Evolutionary conservation across 1,284 basidiomycete species (phyloP).

Genomic region (Cutaneotrichosporon mucoides): DNA sequence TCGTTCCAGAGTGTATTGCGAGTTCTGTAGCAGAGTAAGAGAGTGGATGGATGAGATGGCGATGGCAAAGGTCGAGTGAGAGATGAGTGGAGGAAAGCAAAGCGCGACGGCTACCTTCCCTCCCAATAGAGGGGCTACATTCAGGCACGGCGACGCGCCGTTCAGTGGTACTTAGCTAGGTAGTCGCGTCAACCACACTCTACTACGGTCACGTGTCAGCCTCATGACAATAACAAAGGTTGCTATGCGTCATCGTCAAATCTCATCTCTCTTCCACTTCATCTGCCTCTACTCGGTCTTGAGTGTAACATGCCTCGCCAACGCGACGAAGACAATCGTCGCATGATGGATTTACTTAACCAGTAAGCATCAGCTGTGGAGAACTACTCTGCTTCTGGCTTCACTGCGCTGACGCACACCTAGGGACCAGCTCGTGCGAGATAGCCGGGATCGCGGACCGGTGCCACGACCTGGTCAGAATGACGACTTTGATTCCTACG

Average conservation of each 20-base stretch:
- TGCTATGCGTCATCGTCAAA: not conserved
- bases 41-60: not conserved
- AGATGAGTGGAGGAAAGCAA: not conserved
- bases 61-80: not conserved
- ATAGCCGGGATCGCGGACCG: not conserved
- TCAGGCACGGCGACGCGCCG: conserved; percentile 5
- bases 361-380: not conserved
- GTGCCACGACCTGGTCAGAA: conserved; percentile 29
- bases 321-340: not conserved
- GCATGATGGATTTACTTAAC: not conserved
- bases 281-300: not conserved
- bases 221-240: too few relatives aligned
- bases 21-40: too few relatives aligned
- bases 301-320: too few relatives aligned
- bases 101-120: not conserved
- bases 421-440: not conserved
- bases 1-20: not conserved
- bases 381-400: too few relatives aligned
- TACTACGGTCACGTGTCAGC: not conserved
- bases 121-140: not conserved
- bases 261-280: not conserved
- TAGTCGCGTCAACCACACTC: conserved; percentile 6
- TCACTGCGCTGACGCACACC: too few relatives aligned
- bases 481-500: conserved; percentile 35
- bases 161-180: too few relatives aligned